These are phyloP conservation scores for Fraxinus latifolia DNA, from an alignment of 305 asterid genomes.

Conservation along the genomic window DNA sequence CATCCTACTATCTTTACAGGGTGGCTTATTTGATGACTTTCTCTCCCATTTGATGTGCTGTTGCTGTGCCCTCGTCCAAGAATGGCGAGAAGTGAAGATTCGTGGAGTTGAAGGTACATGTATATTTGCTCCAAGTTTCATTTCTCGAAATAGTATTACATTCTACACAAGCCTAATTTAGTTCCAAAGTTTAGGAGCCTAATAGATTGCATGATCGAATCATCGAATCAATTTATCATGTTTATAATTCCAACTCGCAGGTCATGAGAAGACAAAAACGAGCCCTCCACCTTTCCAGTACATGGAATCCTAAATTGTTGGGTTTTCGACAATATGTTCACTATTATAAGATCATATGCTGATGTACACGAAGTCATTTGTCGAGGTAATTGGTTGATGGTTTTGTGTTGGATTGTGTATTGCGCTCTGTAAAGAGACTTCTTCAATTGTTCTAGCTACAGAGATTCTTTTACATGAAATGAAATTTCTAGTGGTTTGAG, in stretches of 20 bases:
- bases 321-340: neutral
- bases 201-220: neutral
- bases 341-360: neutral
- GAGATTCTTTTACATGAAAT: neutral
- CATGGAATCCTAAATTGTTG: constrained; percentile 54
- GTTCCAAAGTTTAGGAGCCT: neutral
- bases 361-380: neutral
- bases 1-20: constrained; percentile 37
- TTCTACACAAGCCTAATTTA: neutral
- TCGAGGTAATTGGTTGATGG: neutral
- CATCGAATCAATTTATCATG: constrained; percentile 6
- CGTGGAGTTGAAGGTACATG: constrained; percentile 58
- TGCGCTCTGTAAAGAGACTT: neutral
- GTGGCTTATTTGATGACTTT: constrained; percentile 73
- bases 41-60: constrained; percentile 89
- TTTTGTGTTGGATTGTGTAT: neutral
- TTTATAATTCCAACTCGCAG: constrained; percentile 33
- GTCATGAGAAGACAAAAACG: constrained; percentile 45
- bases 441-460: neutral
- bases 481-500: neutral
- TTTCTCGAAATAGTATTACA: neutral
- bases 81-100: constrained; percentile 72
- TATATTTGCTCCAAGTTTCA: neutral
- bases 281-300: constrained; percentile 61
- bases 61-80: constrained; percentile 93